Conservation (phyloP, 148 eudicot species). For the Nepenthes mirabilis region DNA sequence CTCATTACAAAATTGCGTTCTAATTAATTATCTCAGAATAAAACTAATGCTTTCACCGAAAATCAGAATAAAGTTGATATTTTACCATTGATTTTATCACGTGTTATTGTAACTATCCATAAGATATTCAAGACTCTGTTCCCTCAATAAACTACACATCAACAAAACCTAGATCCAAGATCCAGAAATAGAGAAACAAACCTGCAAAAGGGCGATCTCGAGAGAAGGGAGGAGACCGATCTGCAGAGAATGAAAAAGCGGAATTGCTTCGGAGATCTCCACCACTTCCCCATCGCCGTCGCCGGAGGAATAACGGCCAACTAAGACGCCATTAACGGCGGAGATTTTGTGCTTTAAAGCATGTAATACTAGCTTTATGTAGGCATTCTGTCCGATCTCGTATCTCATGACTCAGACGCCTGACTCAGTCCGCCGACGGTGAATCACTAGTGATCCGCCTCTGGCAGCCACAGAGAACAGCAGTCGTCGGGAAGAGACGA, state of each 20-base stretch:
- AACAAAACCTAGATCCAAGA: constrained; percentile 1
- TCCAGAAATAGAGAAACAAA: constrained; percentile 6
- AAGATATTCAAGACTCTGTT: too few relatives aligned
- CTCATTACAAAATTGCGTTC: too few relatives aligned
- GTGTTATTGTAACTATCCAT: too few relatives aligned
- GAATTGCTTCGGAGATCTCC: constrained; percentile 65
- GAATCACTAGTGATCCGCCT: constrained; percentile 40
- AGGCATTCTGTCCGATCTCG: constrained; percentile 6
- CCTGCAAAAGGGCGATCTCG: constrained; percentile 86
- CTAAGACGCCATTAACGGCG: constrained; percentile 10
- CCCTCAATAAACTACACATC: background rate
- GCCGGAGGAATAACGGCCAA: constrained; percentile 3
- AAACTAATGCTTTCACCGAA: too few relatives aligned
- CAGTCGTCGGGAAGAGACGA: too few relatives aligned
- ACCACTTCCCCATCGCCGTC: constrained; percentile 21
- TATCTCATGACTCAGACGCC: background rate
- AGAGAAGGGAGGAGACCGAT: constrained; percentile 79
- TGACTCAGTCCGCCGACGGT: constrained; percentile 16
- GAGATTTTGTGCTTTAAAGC: constrained; percentile 3
- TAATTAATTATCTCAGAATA: too few relatives aligned
- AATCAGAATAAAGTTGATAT: too few relatives aligned
- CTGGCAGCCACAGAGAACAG: too few relatives aligned
- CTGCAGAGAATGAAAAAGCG: constrained; percentile 59
- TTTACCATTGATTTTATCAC: too few relatives aligned
- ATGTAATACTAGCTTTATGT: constrained; percentile 5